phyloP scores from a whole-genome alignment of 2,329 filamentous ascomycete species.

The Pestalotiopsis sp. region DNA sequence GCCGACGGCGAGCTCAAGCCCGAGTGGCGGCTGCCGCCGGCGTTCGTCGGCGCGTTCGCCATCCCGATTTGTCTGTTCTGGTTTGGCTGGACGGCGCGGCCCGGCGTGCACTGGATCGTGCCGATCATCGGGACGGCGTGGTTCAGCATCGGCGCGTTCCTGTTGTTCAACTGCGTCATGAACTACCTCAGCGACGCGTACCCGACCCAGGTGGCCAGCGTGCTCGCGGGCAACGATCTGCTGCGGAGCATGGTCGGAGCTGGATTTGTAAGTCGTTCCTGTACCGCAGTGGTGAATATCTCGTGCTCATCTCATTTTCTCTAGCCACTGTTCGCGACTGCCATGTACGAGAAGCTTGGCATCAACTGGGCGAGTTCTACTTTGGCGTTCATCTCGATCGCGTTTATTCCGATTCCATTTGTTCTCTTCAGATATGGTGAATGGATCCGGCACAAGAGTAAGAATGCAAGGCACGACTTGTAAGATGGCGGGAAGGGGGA shows the following conservation, averaged over 20 bases:
- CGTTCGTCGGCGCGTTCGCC: conserved; percentile 57
- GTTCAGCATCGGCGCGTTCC: conserved; percentile 36
- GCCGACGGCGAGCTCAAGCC: conserved; percentile 61
- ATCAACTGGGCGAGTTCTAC: conserved; percentile 26
- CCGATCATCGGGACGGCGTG: conserved; percentile 53
- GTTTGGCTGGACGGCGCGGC: conserved; percentile 60
- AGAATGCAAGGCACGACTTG: conserved; percentile 24
- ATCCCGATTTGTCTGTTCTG: conserved; percentile 57
- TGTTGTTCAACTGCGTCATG: conserved; percentile 28
- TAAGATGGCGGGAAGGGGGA: neutral
- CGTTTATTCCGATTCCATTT: conserved; percentile 26
- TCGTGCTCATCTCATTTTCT: neutral
- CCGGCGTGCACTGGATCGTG: conserved; percentile 57
- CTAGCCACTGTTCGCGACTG: conserved; percentile 22
- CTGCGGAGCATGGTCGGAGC: conserved; percentile 24
- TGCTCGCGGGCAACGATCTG: conserved; percentile 26
- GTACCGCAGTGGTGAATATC: neutral
- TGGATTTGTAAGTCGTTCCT: conserved; percentile 17
- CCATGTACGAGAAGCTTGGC: conserved; percentile 24
- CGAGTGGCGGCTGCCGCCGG: conserved; percentile 66
- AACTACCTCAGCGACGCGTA: conserved; percentile 28
- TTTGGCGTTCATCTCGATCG: conserved; percentile 23
- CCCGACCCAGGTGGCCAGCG: conserved; percentile 21
- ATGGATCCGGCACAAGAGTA: conserved; percentile 24
- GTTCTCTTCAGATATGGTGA: conserved; percentile 21